Conservation (phyloP, 345 rosid genomes). For the Salix exigua region DNA sequence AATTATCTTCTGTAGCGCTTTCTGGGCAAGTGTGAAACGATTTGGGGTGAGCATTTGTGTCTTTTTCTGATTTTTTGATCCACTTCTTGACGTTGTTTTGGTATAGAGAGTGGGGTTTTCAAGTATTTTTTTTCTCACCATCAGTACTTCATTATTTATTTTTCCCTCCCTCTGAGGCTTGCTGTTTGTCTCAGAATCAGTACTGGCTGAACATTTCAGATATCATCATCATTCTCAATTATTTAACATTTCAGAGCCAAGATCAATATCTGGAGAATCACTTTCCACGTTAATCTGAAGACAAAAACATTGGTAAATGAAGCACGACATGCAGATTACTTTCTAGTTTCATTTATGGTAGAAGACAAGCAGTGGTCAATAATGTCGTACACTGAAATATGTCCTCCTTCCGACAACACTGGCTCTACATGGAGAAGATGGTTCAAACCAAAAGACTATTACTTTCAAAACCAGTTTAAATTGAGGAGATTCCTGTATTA, state of each 20-base stretch:
- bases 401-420: not conserved
- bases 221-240: not conserved
- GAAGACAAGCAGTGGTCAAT: not conserved
- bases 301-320: too few species aligned
- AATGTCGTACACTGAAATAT: not conserved
- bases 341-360: not conserved
- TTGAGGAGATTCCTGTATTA: not conserved
- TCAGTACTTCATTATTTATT: not conserved
- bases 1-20: not conserved
- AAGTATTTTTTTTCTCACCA: not conserved
- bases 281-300: too few species aligned
- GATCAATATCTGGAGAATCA: too few species aligned
- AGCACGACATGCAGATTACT: too few species aligned
- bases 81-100: conserved; percentile 18
- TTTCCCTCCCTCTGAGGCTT: too few species aligned
- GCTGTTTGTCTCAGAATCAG: not conserved
- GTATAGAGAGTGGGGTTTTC: not conserved
- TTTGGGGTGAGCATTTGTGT: conserved; percentile 30
- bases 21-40: conserved; percentile 6
- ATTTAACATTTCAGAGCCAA: not conserved
- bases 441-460: not conserved
- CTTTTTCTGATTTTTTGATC: conserved; percentile 33
- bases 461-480: not conserved
- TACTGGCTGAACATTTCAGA: not conserved
- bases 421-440: not conserved